phyloP scores from a whole-genome alignment of 75 land plant genomes.

The Pinus albicaulis region DNA sequence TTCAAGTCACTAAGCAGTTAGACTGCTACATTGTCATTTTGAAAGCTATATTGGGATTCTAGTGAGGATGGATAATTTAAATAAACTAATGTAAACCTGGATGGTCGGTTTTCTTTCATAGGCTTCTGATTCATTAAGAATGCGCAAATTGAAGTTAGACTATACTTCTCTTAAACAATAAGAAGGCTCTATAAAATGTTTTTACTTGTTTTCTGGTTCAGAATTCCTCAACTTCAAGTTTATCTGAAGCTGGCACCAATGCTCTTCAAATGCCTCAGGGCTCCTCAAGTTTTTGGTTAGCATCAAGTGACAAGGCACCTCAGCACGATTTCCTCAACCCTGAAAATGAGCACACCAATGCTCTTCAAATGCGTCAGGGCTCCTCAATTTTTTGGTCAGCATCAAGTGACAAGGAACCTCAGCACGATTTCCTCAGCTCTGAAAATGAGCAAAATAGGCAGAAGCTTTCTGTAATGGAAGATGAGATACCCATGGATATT shows the following conservation, averaged over 20 bases:
- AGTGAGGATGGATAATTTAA: too few species aligned
- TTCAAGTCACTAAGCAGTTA: too few species aligned
- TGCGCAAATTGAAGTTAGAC: too few species aligned
- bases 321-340: neutral
- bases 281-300: neutral
- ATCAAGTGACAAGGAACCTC: neutral
- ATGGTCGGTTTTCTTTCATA: too few species aligned
- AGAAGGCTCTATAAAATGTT: too few species aligned
- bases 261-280: neutral
- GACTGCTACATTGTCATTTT: too few species aligned
- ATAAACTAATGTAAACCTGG: too few species aligned
- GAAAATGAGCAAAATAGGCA: neutral
- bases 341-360: neutral
- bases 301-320: neutral
- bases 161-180: too few species aligned
- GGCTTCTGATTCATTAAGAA: too few species aligned
- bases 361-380: neutral
- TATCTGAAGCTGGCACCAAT: neutral
- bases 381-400: neutral
- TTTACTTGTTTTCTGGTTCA: neutral
- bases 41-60: too few species aligned
- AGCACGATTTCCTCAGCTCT: neutral
- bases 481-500: slow-evolving; percentile 2
- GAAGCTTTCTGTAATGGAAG: slow-evolving; percentile 1
- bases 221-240: neutral